These are phyloP conservation scores for Pyrenophora tritici-repentis DNA, from an alignment of 2,329 filamentous ascomycete species.

Conservation along the genomic window DNA sequence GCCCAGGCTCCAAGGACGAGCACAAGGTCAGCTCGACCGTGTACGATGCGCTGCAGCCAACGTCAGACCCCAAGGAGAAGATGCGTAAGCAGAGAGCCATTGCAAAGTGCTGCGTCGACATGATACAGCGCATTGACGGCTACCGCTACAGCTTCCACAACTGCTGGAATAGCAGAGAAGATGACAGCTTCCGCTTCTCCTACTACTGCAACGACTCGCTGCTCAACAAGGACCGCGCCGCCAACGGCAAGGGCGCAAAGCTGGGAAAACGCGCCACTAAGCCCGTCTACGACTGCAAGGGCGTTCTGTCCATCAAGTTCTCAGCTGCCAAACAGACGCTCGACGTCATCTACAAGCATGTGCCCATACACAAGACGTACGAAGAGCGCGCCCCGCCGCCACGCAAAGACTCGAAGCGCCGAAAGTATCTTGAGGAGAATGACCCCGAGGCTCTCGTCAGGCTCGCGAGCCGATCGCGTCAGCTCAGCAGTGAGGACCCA, in stretches of 20 bases:
- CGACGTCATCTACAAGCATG: conserved; percentile 54
- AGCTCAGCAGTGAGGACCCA: conserved; percentile 25
- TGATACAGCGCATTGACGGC: conserved; percentile 53
- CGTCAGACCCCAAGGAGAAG: conserved; percentile 46
- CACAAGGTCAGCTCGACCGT: conserved; percentile 41
- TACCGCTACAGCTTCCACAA: conserved; percentile 58
- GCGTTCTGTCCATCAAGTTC: conserved; percentile 55
- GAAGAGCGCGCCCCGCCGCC: conserved; percentile 51
- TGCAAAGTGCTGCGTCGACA: conserved; percentile 52
- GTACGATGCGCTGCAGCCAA: conserved; percentile 43
- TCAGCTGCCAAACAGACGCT: conserved; percentile 49
- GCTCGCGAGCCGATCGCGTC: conserved; percentile 32
- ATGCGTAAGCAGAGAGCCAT: conserved; percentile 54
- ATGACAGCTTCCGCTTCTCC: conserved; percentile 54
- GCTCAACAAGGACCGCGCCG: conserved; percentile 57
- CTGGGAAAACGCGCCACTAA: conserved; percentile 48
- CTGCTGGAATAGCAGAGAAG: conserved; percentile 54
- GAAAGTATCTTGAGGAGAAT: conserved; percentile 42
- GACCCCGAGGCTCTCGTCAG: conserved; percentile 41
- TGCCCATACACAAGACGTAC: conserved; percentile 54
- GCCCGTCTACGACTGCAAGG: conserved; percentile 56
- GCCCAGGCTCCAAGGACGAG: conserved; percentile 23
- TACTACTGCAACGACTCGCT: conserved; percentile 58
- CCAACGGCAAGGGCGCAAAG: conserved; percentile 51
- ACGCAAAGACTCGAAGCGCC: conserved; percentile 48